A percentile compares a stretch with the other conserved stretches of the same genome.
These are phyloP conservation scores for Pontederia crassipes DNA, from an alignment of 176 grass and related monocot genomes.

Conservation along the genomic window DNA sequence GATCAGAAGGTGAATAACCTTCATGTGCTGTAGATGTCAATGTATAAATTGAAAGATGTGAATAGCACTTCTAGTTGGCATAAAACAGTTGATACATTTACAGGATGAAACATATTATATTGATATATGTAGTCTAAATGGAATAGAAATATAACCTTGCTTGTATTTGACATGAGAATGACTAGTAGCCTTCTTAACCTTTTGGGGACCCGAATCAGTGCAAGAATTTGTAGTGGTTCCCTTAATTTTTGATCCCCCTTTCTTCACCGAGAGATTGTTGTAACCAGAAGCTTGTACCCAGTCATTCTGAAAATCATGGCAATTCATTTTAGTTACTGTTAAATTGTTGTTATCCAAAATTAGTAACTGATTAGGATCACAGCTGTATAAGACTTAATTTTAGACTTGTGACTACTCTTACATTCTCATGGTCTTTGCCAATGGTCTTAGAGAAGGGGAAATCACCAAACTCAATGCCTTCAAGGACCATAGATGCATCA, in stretches of 20 bases:
- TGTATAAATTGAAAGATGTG: no score
- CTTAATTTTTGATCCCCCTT: constrained; percentile 35
- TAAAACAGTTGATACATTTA: not conserved
- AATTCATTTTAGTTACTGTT: constrained; percentile 21
- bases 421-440: constrained; percentile 10
- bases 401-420: constrained; percentile 11
- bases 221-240: constrained; percentile 30
- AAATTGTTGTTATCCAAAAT: constrained; percentile 1
- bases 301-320: constrained; percentile 21
- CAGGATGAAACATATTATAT: not conserved
- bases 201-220: constrained; percentile 35
- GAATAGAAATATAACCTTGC: constrained; percentile 49
- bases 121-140: not conserved
- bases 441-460: constrained; percentile 49
- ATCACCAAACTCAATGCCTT: constrained; percentile 79
- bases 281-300: constrained; percentile 11
- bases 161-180: constrained; percentile 41
- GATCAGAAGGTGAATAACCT: constrained; percentile 21
- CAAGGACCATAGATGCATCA: constrained; percentile 32
- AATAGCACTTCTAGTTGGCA: not conserved
- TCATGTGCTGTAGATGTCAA: constrained; percentile 6
- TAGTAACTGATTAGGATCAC: constrained; percentile 7
- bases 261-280: constrained; percentile 26
- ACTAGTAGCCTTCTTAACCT: constrained; percentile 31
- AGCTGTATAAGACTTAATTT: constrained; percentile 13